Percentiles rank a stretch among this genome's conserved stretches.
Conservation (phyloP, 2,329 filamentous ascomycete genomes). For the Didymella lethalis region DNA sequence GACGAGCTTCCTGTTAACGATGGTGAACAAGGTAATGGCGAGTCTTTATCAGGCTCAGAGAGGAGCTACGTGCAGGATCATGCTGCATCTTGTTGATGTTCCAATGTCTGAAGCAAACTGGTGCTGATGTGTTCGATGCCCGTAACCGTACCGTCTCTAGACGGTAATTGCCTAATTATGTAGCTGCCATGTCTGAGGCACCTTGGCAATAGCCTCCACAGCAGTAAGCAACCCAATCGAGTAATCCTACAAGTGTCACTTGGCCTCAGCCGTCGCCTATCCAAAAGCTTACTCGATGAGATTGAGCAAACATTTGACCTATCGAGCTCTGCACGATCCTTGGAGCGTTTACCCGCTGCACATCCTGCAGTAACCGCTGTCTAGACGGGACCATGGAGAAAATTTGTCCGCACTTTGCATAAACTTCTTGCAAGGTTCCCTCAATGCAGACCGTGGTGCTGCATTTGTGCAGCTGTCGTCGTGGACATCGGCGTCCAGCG, state of each 20-base stretch:
- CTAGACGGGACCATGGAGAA: slow-evolving; percentile 7
- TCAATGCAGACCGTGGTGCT: background rate
- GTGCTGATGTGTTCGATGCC: too few relatives aligned
- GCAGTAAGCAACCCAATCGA: background rate
- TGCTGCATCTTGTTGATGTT: too few relatives aligned
- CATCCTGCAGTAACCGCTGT: slow-evolving; percentile 13
- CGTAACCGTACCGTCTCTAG: background rate
- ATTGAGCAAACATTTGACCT: slow-evolving; percentile 14
- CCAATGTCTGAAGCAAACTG: too few relatives aligned
- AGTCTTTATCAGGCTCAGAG: too few relatives aligned
- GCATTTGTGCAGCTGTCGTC: slow-evolving; percentile 3
- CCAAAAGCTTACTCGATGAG: slow-evolving; percentile 17
- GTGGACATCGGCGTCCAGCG: slow-evolving; percentile 28
- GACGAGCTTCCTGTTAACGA: too few relatives aligned
- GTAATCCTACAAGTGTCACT: background rate
- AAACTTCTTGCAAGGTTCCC: background rate
- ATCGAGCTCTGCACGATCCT: slow-evolving; percentile 5
- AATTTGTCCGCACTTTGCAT: slow-evolving; percentile 1
- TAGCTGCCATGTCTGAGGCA: background rate
- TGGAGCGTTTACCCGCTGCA: background rate
- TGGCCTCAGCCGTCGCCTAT: slow-evolving; percentile 4
- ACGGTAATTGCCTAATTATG: background rate
- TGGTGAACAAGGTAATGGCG: too few relatives aligned
- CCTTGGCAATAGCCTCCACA: background rate
- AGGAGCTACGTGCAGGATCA: too few relatives aligned